Percentiles rank a stretch among this genome's conserved stretches.
Conservation (phyloP, 2,329 filamentous ascomycete species). For the Sporothrix variecibatus region DNA sequence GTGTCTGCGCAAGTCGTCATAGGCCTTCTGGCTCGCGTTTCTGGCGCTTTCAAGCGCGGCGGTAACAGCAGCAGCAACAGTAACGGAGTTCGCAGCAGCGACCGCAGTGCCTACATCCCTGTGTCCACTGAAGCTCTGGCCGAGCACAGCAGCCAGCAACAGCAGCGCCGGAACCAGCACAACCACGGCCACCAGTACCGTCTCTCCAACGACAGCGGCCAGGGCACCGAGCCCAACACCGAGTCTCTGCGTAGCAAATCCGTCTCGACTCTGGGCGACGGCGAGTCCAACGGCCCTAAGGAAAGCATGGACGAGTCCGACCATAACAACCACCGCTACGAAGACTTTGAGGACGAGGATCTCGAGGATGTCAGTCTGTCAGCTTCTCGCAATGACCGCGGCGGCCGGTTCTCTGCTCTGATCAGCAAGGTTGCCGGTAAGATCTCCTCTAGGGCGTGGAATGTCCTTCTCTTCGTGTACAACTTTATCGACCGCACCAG, state of each 20-base stretch:
- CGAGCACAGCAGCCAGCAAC: slow-evolving; percentile 45
- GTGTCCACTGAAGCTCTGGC: slow-evolving; percentile 59
- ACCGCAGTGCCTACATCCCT: slow-evolving; percentile 63
- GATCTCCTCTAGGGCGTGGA: slow-evolving; percentile 59
- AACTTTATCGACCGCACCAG: slow-evolving; percentile 73
- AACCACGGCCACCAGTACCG: slow-evolving; percentile 42
- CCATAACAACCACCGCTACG: slow-evolving; percentile 44
- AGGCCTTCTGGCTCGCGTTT: slow-evolving; percentile 64
- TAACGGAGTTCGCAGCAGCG: slow-evolving; percentile 37
- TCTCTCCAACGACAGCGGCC: slow-evolving; percentile 70
- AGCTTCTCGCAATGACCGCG: slow-evolving; percentile 43
- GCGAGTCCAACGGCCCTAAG: slow-evolving; percentile 46
- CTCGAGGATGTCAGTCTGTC: slow-evolving; percentile 43
- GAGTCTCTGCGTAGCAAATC: slow-evolving; percentile 67
- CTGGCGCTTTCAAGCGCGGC: slow-evolving; percentile 44
- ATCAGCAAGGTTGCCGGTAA: slow-evolving; percentile 56
- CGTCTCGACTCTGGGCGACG: slow-evolving; percentile 57
- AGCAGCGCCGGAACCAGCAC: slow-evolving; percentile 38
- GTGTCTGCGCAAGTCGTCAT: slow-evolving; percentile 70
- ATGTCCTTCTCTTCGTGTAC: slow-evolving; percentile 61
- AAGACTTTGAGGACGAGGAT: slow-evolving; percentile 44
- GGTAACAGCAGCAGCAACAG: not conserved
- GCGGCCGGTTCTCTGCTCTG: slow-evolving; percentile 53
- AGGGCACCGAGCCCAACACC: slow-evolving; percentile 71
- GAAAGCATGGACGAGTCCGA: slow-evolving; percentile 54